These are phyloP conservation scores for Pisolithus orientalis DNA, from an alignment of 768 basidiomycete species.

Conservation along the genomic window DNA sequence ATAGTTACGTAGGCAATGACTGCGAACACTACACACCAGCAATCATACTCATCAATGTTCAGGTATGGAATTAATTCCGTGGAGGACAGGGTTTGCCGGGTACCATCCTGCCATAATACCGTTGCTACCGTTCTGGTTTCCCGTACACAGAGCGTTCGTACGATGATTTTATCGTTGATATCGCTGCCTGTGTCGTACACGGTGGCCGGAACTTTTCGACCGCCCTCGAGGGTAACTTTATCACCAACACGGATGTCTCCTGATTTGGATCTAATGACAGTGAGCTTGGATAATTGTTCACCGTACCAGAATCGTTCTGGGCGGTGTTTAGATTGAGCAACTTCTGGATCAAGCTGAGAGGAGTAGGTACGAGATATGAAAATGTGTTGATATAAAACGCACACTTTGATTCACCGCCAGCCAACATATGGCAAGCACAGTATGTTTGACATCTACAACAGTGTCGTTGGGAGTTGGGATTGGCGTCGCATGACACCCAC, in stretches of 20 bases:
- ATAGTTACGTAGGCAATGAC: not conserved
- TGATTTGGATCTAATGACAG: conserved; percentile 52
- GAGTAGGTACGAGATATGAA: not conserved
- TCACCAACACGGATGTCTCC: conserved; percentile 73
- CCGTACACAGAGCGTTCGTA: conserved; percentile 55
- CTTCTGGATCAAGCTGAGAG: conserved; percentile 51
- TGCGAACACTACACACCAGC: conserved; percentile 50
- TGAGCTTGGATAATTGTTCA: conserved; percentile 55
- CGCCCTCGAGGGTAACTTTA: conserved; percentile 55
- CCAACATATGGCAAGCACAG: conserved; percentile 79
- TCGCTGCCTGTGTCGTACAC: conserved; percentile 52
- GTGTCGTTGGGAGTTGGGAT: conserved; percentile 46
- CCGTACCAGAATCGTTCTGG: conserved; percentile 76
- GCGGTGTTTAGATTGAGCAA: conserved; percentile 52
- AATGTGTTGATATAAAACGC: conserved; percentile 14
- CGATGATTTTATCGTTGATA: conserved; percentile 39
- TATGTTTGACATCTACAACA: conserved; percentile 68
- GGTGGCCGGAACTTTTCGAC: conserved; percentile 43
- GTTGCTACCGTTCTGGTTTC: conserved; percentile 66
- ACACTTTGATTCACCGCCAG: conserved; percentile 84
- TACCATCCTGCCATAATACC: conserved; percentile 88
- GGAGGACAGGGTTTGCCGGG: conserved; percentile 52
- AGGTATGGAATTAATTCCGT: conserved; percentile 72
- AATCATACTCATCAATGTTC: conserved; percentile 89
- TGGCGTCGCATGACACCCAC: conserved; percentile 38